Evolutionary conservation across 2,329 filamentous ascomycete species (phyloP), one percentile per base, ranked within the genome.

Genomic region (Penicillium sp.): DNA sequence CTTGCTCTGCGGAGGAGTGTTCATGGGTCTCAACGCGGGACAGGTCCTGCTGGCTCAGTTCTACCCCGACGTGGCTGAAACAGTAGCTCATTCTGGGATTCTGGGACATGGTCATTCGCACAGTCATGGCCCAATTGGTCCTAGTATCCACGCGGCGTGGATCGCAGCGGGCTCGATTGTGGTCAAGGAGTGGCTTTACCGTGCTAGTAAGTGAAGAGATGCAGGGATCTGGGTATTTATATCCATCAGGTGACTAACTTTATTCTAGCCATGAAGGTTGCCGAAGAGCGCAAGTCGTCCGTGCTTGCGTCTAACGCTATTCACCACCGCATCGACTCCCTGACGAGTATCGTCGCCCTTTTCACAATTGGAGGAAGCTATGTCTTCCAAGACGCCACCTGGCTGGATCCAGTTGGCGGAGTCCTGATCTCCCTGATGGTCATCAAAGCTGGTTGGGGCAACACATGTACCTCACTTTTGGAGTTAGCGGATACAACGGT

Each of bases 161-260:
- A 79, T 99, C 59, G 93, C 94, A 36, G 89, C 86, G 41, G 93
- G 91, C 21, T 96, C 91, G 2, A 94, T 99, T 57, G 76, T 91
- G 27, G 81, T 97, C 68, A 99, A 99, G 78, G 94, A 99, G 77
- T 99, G 93, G 91, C 81, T 99, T 27, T 99, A 97, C 73, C 88
- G 89, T 80, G 91, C 93, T 63, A 99, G 93, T 94, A 86, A 81
- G 90, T 85, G 41, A n/a, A 10, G 12, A 48, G 19, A 52, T 27
- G 12, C 15, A 31, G 21, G 48, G 21, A 23, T 38, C 13, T 35
- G 8, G 29, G 19, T 19, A 39, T 41, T 29, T 25, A 13, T 25
- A 17, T 27, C 12, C 3, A 21, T 33, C 15, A 36, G 35, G 48
- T 58, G 39, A 56, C 57, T 66, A 58, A 59, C 49, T 19, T 5